phyloP scores from a whole-genome alignment of 768 basidiomycete genomes.

The Artomyces pyxidatus region DNA sequence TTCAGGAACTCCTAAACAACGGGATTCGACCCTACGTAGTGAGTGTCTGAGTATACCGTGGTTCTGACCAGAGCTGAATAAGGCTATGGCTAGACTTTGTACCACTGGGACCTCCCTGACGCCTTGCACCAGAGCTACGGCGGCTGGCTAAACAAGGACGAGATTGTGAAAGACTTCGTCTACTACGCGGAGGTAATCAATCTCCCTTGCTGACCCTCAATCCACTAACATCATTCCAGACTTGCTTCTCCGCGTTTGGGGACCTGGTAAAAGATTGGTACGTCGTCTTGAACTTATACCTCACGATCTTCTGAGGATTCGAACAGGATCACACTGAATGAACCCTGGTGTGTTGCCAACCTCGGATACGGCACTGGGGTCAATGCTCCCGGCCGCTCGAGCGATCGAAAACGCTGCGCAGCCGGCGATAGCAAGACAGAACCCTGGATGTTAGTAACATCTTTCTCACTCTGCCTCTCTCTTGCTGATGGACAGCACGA shows the following conservation, averaged over 20 bases:
- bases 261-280: slow-evolving; percentile 43
- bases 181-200: slow-evolving; percentile 36
- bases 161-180: slow-evolving; percentile 39
- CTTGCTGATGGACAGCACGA: no score
- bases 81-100: slow-evolving; percentile 33
- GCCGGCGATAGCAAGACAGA: slow-evolving; percentile 61
- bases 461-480: no score
- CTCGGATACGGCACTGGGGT: slow-evolving; percentile 34
- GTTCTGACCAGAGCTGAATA: no score
- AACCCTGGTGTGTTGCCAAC: slow-evolving; percentile 35
- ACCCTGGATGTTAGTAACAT: slow-evolving; percentile 68
- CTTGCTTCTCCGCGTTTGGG: slow-evolving; percentile 39
- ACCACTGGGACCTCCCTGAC: slow-evolving; percentile 49
- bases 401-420: slow-evolving; percentile 48
- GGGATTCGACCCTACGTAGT: slow-evolving; percentile 39
- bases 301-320: background rate
- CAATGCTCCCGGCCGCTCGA: slow-evolving; percentile 35
- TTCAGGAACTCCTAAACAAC: slow-evolving; percentile 34
- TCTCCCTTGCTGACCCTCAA: no score
- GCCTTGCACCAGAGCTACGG: slow-evolving; percentile 39
- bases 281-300: background rate
- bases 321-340: slow-evolving; percentile 38
- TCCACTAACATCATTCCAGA: no score
- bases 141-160: slow-evolving; percentile 43
- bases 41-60: no score